Percentiles rank a stretch among this genome's conserved stretches.
Evolutionary conservation across 768 basidiomycete species (phyloP).

Genomic region (Naganishia kalamii): DNA sequence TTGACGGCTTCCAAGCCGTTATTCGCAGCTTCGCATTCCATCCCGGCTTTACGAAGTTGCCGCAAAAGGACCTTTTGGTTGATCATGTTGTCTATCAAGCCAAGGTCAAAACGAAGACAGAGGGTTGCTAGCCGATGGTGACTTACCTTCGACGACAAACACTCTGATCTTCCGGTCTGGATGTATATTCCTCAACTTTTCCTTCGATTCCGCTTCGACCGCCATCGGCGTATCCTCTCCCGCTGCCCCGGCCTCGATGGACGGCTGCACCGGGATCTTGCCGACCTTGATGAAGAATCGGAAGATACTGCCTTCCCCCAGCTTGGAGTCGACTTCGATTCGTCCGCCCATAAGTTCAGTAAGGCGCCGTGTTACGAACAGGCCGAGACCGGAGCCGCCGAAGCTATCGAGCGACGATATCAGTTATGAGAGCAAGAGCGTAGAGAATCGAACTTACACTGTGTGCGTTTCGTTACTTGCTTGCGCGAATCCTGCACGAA

Average conservation of each 20-base stretch:
- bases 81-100: constrained; percentile 37
- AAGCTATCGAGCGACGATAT: constrained; percentile 21
- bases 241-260: too few species aligned
- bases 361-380: constrained; percentile 36
- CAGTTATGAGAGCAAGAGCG: neutral
- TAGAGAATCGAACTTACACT: neutral
- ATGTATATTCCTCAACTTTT: too few species aligned
- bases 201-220: too few species aligned
- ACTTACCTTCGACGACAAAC: constrained; percentile 21
- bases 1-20: constrained; percentile 42
- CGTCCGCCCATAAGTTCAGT: constrained; percentile 43
- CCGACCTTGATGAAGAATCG: constrained; percentile 8
- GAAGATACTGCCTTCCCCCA: constrained; percentile 34
- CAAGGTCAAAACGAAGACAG: too few species aligned
- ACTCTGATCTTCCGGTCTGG: constrained; percentile 4
- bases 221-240: too few species aligned
- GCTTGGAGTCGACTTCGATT: constrained; percentile 40
- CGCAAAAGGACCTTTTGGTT: constrained; percentile 41
- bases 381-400: constrained; percentile 43
- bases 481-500: constrained; percentile 14
- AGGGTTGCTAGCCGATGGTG: too few species aligned
- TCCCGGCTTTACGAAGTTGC: constrained; percentile 39
- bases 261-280: too few species aligned
- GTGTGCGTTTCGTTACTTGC: constrained; percentile 8
- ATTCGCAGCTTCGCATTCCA: constrained; percentile 37